These are phyloP conservation scores for Pinus tabuliformis DNA, from an alignment of 75 land plant species.

Conservation along the genomic window DNA sequence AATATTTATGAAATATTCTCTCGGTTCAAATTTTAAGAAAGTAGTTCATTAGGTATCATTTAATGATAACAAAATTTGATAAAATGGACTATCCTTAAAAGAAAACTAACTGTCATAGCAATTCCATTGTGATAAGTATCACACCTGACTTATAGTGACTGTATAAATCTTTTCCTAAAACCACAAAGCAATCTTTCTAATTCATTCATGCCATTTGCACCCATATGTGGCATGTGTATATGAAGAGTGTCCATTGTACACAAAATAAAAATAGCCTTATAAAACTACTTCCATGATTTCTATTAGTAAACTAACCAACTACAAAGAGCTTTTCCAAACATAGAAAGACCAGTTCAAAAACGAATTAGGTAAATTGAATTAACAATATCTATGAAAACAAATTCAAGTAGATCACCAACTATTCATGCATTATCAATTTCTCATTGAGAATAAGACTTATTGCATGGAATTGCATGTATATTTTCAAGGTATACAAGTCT, in stretches of 20 bases:
- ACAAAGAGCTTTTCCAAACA: background rate
- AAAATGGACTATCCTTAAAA: no score
- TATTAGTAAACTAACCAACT: background rate
- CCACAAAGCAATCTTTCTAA: slow-evolving; percentile 67
- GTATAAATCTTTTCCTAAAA: slow-evolving; percentile 77
- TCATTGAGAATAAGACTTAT: no score
- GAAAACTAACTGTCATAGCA: no score
- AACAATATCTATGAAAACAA: background rate
- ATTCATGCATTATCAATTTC: background rate
- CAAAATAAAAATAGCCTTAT: background rate
- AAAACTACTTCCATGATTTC: background rate
- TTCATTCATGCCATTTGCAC: slow-evolving; percentile 61
- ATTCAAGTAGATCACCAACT: background rate
- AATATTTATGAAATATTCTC: no score
- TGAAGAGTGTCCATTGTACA: slow-evolving; percentile 74
- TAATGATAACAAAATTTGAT: no score
- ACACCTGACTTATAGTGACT: slow-evolving; percentile 25
- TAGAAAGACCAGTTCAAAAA: background rate
- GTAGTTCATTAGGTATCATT: no score
- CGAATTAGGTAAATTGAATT: background rate
- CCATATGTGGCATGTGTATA: slow-evolving; percentile 59
- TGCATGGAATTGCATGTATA: no score
- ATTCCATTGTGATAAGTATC: no score
- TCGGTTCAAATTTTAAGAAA: no score
- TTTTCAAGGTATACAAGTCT: no score